These are phyloP conservation scores for Suillus tomentosus DNA, from an alignment of 768 basidiomycete species.

Conservation along the genomic window DNA sequence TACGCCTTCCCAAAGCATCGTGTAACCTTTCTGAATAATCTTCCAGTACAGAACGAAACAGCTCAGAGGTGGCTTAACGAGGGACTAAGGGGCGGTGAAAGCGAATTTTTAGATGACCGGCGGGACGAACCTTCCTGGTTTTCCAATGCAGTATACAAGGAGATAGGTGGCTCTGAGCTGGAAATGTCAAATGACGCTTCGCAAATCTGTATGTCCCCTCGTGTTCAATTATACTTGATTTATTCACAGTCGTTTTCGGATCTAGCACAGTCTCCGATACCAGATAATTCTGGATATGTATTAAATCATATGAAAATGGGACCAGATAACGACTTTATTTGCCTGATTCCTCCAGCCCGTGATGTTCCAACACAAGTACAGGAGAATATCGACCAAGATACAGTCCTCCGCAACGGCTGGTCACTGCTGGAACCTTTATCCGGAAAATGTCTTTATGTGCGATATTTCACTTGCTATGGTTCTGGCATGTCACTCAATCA, in stretches of 20 bases:
- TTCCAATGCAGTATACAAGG: slow-evolving; percentile 46
- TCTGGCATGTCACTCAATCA: slow-evolving; percentile 33
- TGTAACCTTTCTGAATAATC: slow-evolving; percentile 75
- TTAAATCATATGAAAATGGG: slow-evolving; percentile 80
- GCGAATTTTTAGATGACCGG: slow-evolving; percentile 73
- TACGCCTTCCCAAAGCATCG: slow-evolving; percentile 82
- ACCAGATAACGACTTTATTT: slow-evolving; percentile 68
- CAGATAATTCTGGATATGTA: slow-evolving; percentile 41
- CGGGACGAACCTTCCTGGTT: slow-evolving; percentile 46
- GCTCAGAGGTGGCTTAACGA: slow-evolving; percentile 73
- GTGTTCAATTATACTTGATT: slow-evolving; percentile 18
- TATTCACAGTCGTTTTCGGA: slow-evolving; percentile 18
- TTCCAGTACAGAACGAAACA: slow-evolving; percentile 73
- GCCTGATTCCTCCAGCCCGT: slow-evolving; percentile 71
- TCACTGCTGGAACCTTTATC: slow-evolving; percentile 77
- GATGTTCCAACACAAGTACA: slow-evolving; percentile 43
- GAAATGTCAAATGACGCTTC: slow-evolving; percentile 27
- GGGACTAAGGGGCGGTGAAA: slow-evolving; percentile 74
- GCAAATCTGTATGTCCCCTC: slow-evolving; percentile 41
- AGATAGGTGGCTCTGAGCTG: slow-evolving; percentile 58
- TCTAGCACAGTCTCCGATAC: slow-evolving; percentile 24
- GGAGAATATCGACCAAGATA: slow-evolving; percentile 59
- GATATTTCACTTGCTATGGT: slow-evolving; percentile 40
- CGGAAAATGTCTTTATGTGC: slow-evolving; percentile 84
- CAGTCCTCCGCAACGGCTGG: slow-evolving; percentile 78